Evolutionary conservation across 257 asterid genomes (phyloP), one percentile per base, ranked within the genome.

Genomic region (Rauvolfia tetraphylla): DNA sequence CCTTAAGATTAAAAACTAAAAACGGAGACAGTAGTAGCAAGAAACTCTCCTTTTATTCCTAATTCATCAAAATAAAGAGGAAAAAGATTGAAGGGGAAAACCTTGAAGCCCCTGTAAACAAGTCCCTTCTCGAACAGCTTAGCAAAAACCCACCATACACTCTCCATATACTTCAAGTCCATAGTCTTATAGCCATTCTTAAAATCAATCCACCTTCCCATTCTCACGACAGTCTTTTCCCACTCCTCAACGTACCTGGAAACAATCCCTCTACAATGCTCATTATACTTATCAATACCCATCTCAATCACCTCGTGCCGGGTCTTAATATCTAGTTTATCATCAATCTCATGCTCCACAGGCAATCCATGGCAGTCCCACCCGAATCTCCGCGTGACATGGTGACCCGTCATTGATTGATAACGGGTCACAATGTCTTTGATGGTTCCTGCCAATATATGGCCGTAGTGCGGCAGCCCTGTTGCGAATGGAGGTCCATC

Each of bases 401-500:
- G 98, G 75, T 95, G 96, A 8, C 98, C 98, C 0, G 96, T 91
- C 98, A 89, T 91, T 46, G 98, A 86, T 80, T 95, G 98, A 68
- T 93, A 95, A 49, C 98, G 88, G 1, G 99, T 95, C 36, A 95
- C 99, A 56, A 93, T 88, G 33, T 95, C 99, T 41, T 95, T 95
- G 79, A 95, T 95, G 2, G 99, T 93, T 46, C 99, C 98, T 38
- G 97, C 98, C 38, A 95, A 68, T 44, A 95, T 93, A 83, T 95
- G 99, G 14, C 98, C 99, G 73, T 95, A 93, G 84, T 95, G 99
- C 7, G 99, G 99, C 0, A 95, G 86, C 7, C 99, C 99, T 22
- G 99, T 95, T 70, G 99, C 99, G 81, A 95, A 95, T 2, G 99
- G 98, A 15, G 98, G 99, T 0, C 99, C 99, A 65, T 95, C 99